Base-by-base conservation (phyloP, 2,329 filamentous ascomycete genomes). In the Sporothrix euskadiensis region DNA sequence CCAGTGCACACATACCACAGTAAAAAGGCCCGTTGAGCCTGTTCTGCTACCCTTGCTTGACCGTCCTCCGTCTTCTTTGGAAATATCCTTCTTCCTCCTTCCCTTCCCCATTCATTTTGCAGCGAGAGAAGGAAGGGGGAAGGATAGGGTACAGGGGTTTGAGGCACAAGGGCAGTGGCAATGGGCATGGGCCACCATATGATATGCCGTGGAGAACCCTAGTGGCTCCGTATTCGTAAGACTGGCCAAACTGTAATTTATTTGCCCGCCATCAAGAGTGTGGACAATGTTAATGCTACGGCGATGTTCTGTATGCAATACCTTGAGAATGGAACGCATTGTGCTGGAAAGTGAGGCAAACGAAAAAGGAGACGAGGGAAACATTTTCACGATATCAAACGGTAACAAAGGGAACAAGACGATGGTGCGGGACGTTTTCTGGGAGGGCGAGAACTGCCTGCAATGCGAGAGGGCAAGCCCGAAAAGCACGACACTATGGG, bases 161-260 rank as follows among this genome's bases (percentile, higher is more conserved):
- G n/a, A 22, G 52, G 52, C 8, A 1, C 8, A 54, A 6, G n/a
- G 52, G 52, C 49, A 1, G 30, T 10, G 22, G 22, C 22, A 56
- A 56, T 10, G 19, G 35, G 9, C 35, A 41, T 35, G 35, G 39
- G 59, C 35, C 59, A 41, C 26, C 26, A 26, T 26, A 26, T 26
- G 26, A 26, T 47, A 52, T 68, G 65, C 44, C 44, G 65, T 52
- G 44, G 65, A 68, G 41, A 68, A 68, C 26, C 61, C 12, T 12
- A 66, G 61, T 49, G 44, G 56, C 19, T 41, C 39, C 39, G 39
- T 66, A 47, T 47, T 47, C n/a, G 7, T 66, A 16, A 66, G 12
- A 19, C 61, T 26, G 39, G n/a, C 30, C 35, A 19, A 19, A 39
- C 57, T n/a, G 32, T 3, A 61, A 4, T 19, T 65, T 14, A 26